A percentile compares a stretch with the other conserved stretches of the same genome.
These are phyloP conservation scores for Diaporthe sp. DNA, from an alignment of 2,329 filamentous ascomycete genomes.

Conservation along the genomic window DNA sequence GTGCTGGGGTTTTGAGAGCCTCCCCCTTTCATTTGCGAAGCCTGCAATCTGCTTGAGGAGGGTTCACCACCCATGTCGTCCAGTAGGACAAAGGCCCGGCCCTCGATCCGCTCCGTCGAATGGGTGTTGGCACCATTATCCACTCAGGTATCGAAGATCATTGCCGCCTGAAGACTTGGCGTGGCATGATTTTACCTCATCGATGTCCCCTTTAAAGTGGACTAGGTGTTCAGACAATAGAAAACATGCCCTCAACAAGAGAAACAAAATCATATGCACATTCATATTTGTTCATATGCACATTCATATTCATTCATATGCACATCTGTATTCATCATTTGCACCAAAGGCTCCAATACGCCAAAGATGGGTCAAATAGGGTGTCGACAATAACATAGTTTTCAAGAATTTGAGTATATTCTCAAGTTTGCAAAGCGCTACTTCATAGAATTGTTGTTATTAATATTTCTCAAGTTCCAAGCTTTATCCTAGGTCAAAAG, in stretches of 20 bases:
- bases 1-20: neutral
- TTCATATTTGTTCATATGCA: neutral
- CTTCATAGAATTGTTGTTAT: neutral
- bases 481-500: neutral
- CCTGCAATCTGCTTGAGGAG: neutral
- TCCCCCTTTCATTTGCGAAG: neutral
- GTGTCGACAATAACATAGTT: neutral
- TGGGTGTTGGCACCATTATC: neutral
- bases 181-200: neutral
- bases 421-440: neutral
- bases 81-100: conserved; percentile 7
- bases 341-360: neutral
- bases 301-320: neutral
- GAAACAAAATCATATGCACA: neutral
- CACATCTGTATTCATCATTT: neutral
- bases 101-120: neutral
- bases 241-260: neutral
- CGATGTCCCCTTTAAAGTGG: neutral
- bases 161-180: conserved; percentile 12
- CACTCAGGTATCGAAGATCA: conserved; percentile 1
- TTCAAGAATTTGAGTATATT: neutral
- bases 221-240: neutral
- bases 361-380: neutral
- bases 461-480: neutral
- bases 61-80: neutral